Conservation (phyloP, 345 rosid species). For the Dovyalis caffra region DNA sequence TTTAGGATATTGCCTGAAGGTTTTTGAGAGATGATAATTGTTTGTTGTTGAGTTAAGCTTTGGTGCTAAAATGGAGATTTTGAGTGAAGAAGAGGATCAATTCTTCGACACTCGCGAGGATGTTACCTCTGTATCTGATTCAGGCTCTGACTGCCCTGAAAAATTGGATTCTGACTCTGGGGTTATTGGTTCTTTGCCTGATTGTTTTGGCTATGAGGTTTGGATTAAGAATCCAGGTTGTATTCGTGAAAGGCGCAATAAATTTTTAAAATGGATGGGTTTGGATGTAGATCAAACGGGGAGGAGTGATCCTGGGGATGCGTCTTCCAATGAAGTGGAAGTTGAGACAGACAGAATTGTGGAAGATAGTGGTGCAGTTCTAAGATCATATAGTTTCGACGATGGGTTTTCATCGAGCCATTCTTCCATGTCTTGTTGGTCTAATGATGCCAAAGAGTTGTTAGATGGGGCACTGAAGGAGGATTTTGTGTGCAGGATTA, state of each 20-base stretch:
- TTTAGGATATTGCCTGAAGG: constrained; percentile 26
- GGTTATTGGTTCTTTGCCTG: background rate
- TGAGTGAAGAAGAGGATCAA: constrained; percentile 22
- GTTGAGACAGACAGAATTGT: constrained; percentile 6
- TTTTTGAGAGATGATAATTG: constrained; percentile 8
- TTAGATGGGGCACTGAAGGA: constrained; percentile 12
- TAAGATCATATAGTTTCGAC: constrained; percentile 21
- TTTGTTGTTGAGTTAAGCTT: background rate
- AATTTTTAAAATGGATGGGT: constrained; percentile 18
- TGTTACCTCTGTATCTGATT: background rate
- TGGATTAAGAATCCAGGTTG: constrained; percentile 14
- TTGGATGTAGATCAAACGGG: background rate
- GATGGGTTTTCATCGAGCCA: constrained; percentile 32
- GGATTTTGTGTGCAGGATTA: constrained; percentile 3
- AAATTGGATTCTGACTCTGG: constrained; percentile 8
- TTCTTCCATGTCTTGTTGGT: constrained; percentile 23
- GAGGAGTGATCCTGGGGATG: background rate
- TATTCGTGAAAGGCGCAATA: constrained; percentile 2
- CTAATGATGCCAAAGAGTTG: constrained; percentile 21
- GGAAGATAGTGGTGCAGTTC: constrained; percentile 10
- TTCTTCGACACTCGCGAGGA: constrained; percentile 21
- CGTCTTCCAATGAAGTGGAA: constrained; percentile 1
- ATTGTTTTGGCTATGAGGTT: background rate
- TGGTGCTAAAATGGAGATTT: constrained; percentile 3
- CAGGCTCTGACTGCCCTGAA: constrained; percentile 14